Conservation (phyloP, 2,329 filamentous ascomycete species). For the Arthrobotrys musiformis region DNA sequence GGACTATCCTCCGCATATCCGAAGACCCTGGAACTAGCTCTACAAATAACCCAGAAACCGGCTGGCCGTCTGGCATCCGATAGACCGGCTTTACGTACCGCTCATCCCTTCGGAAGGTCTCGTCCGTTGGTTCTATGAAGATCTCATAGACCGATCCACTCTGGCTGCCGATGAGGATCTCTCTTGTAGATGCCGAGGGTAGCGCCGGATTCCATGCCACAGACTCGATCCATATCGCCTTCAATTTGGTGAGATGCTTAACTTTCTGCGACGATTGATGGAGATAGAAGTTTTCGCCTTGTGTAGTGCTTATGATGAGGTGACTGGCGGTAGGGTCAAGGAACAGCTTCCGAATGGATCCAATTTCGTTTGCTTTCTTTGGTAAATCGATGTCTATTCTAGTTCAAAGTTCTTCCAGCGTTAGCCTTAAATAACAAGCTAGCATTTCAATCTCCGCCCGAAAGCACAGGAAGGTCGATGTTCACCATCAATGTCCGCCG, state of each 20-base stretch:
- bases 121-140: conserved; percentile 91
- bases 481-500: conserved; percentile 91
- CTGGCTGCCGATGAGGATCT: conserved; percentile 90
- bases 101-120: conserved; percentile 95
- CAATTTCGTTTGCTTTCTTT: conserved; percentile 88
- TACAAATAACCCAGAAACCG: conserved; percentile 86
- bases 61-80: conserved; percentile 78
- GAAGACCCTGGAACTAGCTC: conserved; percentile 76
- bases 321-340: conserved; percentile 97
- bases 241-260: conserved; percentile 81
- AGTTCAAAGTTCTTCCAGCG: conserved; percentile 50
- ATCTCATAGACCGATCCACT: conserved; percentile 96
- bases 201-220: conserved; percentile 94
- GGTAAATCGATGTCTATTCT: conserved; percentile 89
- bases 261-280: conserved; percentile 93
- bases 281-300: conserved; percentile 97
- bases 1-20: conserved; percentile 79
- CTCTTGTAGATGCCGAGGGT: conserved; percentile 90
- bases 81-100: conserved; percentile 87
- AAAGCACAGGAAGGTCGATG: conserved; percentile 13
- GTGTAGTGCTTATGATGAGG: conserved; percentile 86
- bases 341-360: conserved; percentile 94
- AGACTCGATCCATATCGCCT: conserved; percentile 86
- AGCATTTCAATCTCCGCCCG: neutral
- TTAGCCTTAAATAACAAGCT: neutral